A percentile compares a stretch with the other conserved stretches of the same genome.
Conservation (phyloP, 768 basidiomycete genomes). For the Phaeotremella fagi region DNA sequence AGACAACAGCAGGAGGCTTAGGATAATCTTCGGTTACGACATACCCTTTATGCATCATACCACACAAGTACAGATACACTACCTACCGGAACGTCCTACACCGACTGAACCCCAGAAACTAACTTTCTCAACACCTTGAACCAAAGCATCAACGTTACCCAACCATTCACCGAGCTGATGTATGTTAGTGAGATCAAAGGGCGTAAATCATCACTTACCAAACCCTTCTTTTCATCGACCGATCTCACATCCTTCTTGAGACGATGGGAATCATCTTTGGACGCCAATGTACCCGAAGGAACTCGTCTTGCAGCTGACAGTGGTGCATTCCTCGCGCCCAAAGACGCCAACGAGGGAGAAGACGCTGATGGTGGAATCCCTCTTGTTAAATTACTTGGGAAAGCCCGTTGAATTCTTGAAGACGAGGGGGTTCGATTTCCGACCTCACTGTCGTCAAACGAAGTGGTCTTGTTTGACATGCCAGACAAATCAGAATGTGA, state of each 20-base stretch:
- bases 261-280: background rate
- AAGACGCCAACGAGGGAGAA: conserved; percentile 15
- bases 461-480: background rate
- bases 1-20: conserved; percentile 13
- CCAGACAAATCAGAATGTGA: background rate
- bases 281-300: conserved; percentile 1
- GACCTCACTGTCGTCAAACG: background rate
- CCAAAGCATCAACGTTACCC: conserved; percentile 85
- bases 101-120: conserved; percentile 68
- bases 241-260: conserved; percentile 15
- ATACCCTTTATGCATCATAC: background rate
- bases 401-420: conserved; percentile 9
- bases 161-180: conserved; percentile 64
- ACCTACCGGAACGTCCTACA: background rate
- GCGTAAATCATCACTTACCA: conserved; percentile 24
- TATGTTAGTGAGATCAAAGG: background rate
- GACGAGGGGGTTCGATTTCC: background rate
- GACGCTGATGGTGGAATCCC: conserved; percentile 33
- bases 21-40: background rate
- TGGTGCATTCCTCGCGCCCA: conserved; percentile 6
- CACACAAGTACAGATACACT: background rate
- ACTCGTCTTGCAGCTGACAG: conserved; percentile 21
- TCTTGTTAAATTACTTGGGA: conserved; percentile 33
- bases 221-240: conserved; percentile 40
- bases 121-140: conserved; percentile 78